Evolutionary conservation across 108 stramenopile genomes (phyloP).

Genomic region (Skeletonema grethae): DNA sequence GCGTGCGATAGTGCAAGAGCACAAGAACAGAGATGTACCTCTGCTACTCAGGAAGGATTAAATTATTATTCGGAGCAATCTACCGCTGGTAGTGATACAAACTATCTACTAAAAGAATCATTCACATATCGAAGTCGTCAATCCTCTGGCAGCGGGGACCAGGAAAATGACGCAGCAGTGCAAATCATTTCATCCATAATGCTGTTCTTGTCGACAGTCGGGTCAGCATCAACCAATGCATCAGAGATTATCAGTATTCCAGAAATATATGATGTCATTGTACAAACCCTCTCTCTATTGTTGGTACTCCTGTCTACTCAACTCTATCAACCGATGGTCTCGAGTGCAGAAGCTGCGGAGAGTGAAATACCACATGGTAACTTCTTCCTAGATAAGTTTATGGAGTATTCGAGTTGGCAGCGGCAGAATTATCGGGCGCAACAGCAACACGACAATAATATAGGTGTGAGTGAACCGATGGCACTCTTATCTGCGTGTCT

Average conservation of each 20-base stretch:
- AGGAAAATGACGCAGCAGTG: slow-evolving; percentile 47
- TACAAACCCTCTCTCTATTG: slow-evolving; percentile 58
- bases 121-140: slow-evolving; percentile 36
- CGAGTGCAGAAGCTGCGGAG: slow-evolving; percentile 41
- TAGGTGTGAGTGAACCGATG: slow-evolving; percentile 20
- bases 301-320: slow-evolving; percentile 75
- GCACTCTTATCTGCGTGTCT: slow-evolving; percentile 51
- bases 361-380: slow-evolving; percentile 20
- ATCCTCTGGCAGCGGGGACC: slow-evolving; percentile 1
- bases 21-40: slow-evolving; percentile 29
- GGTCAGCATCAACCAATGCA: slow-evolving; percentile 7
- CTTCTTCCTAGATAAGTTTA: slow-evolving; percentile 51
- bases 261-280: slow-evolving; percentile 74
- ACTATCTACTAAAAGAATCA: slow-evolving; percentile 34
- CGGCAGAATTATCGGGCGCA: slow-evolving; percentile 15
- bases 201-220: slow-evolving; percentile 39
- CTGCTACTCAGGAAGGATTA: slow-evolving; percentile 15
- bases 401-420: slow-evolving; percentile 52
- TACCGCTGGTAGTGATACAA: slow-evolving; percentile 1
- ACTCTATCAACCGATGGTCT: slow-evolving; percentile 72
- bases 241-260: slow-evolving; percentile 44
- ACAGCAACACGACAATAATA: background rate
- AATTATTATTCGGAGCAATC: slow-evolving; percentile 8
- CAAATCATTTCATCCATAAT: slow-evolving; percentile 56
- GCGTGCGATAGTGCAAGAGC: slow-evolving; percentile 32